Evolutionary conservation across 2,329 filamentous ascomycete genomes (phyloP).

Genomic region (Exophiala mesophila): DNA sequence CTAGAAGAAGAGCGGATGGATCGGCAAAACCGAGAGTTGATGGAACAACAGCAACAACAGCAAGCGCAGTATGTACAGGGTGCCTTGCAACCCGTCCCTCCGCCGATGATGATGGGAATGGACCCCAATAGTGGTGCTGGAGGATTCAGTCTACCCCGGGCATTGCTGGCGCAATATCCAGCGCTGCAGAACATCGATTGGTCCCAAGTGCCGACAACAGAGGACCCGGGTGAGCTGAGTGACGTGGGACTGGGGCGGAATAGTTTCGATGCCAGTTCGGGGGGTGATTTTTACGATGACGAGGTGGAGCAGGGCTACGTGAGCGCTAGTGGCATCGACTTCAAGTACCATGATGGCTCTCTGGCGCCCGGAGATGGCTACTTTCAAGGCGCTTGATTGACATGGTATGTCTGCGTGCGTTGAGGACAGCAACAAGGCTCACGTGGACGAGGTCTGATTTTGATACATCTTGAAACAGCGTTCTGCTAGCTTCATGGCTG

Average conservation of each 20-base stretch:
- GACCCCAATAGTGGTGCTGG: constrained; percentile 51
- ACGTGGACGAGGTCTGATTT: no score
- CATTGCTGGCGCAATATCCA: constrained; percentile 85
- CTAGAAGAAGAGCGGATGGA: constrained; percentile 89
- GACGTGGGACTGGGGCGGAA: constrained; percentile 72
- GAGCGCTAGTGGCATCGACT: constrained; percentile 28
- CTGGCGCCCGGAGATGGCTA: not conserved
- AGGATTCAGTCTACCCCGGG: constrained; percentile 72
- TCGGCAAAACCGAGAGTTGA: constrained; percentile 68
- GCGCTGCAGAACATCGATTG: constrained; percentile 88
- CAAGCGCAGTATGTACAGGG: constrained; percentile 53
- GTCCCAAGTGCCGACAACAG: constrained; percentile 64
- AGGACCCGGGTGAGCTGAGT: constrained; percentile 52
- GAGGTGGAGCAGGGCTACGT: constrained; percentile 41
- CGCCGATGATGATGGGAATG: constrained; percentile 57
- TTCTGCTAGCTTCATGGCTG: no score
- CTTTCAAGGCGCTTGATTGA: not conserved
- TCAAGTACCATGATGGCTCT: constrained; percentile 9
- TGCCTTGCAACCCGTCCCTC: constrained; percentile 49
- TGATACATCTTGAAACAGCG: no score
- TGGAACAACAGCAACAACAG: constrained; percentile 59
- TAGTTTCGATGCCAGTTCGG: constrained; percentile 72
- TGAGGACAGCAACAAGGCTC: no score
- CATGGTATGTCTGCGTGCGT: no score
- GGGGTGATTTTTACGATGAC: constrained; percentile 64